phyloP scores from a whole-genome alignment of 371 early-diverging fungal species.

The Thermomucor indicae-seudaticae region DNA sequence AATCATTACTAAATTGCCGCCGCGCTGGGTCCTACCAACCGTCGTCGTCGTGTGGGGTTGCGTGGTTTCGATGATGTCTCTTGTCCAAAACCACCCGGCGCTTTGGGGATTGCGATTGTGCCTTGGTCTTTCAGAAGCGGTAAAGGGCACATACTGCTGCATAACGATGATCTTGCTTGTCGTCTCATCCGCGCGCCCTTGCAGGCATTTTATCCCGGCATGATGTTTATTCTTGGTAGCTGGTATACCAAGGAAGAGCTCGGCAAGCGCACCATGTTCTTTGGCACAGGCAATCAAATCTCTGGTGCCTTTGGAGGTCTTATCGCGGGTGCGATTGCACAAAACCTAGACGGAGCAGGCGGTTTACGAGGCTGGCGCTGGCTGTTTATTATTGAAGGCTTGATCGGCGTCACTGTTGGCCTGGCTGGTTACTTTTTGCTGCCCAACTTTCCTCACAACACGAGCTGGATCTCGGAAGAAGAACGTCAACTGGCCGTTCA shows the following conservation, averaged over 20 bases:
- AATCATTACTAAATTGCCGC: slow-evolving; percentile 44
- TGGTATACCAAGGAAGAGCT: slow-evolving; percentile 77
- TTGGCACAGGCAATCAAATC: slow-evolving; percentile 4
- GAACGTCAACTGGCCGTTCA: slow-evolving; percentile 45
- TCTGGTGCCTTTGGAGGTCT: slow-evolving; percentile 20
- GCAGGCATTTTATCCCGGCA: slow-evolving; percentile 71
- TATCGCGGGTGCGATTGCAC: slow-evolving; percentile 36
- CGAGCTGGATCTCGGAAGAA: slow-evolving; percentile 44
- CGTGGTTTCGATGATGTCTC: slow-evolving; percentile 53
- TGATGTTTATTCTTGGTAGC: slow-evolving; percentile 65
- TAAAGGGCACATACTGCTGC: background rate
- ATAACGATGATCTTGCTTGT: background rate
- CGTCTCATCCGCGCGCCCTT: background rate
- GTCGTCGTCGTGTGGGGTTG: slow-evolving; percentile 63
- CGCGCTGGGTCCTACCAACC: slow-evolving; percentile 48
- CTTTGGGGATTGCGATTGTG: slow-evolving; percentile 58
- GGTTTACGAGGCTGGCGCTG: slow-evolving; percentile 59
- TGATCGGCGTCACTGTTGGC: slow-evolving; percentile 42
- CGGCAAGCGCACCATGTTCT: slow-evolving; percentile 59
- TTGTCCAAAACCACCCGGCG: slow-evolving; percentile 32
- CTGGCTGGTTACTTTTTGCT: slow-evolving; percentile 38
- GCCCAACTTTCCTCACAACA: slow-evolving; percentile 58
- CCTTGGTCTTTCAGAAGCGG: slow-evolving; percentile 59
- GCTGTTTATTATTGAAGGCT: slow-evolving; percentile 56
- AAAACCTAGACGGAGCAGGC: slow-evolving; percentile 31